These are phyloP conservation scores for Oidium heveae DNA, from an alignment of 2,329 filamentous ascomycete genomes.

Conservation along the genomic window DNA sequence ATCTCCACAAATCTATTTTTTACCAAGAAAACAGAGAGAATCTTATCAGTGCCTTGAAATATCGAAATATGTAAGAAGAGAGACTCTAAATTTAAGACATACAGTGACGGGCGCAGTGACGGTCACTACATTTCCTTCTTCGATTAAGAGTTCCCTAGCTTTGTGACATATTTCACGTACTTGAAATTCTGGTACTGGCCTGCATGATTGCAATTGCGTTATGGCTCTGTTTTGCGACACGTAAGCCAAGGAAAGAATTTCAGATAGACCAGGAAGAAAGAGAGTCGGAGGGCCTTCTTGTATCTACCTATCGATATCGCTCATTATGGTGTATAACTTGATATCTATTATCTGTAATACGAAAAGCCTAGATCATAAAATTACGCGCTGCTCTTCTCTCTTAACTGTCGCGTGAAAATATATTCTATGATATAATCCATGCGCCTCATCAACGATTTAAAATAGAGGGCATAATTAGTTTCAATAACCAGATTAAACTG, in stretches of 20 bases:
- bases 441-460: too few relatives aligned
- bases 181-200: slow-evolving; percentile 82
- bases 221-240: slow-evolving; percentile 41
- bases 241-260: neutral
- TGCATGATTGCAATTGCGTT: slow-evolving; percentile 80
- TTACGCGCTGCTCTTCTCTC: too few relatives aligned
- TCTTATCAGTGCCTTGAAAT: too few relatives aligned
- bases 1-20: slow-evolving; percentile 49
- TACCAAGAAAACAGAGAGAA: too few relatives aligned
- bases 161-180: slow-evolving; percentile 96
- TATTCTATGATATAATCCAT: too few relatives aligned
- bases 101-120: slow-evolving; percentile 88
- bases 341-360: too few relatives aligned
- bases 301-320: slow-evolving; percentile 68
- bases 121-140: slow-evolving; percentile 91
- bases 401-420: too few relatives aligned
- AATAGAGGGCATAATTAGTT: too few relatives aligned
- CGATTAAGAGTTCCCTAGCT: slow-evolving; percentile 81
- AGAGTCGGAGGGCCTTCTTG: too few relatives aligned
- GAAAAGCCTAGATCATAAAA: too few relatives aligned
- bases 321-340: slow-evolving; percentile 30
- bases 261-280: slow-evolving; percentile 2
- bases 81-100: slow-evolving; percentile 8
- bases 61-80: too few relatives aligned
- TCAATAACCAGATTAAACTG: too few relatives aligned